Evolutionary conservation across 1,284 basidiomycete genomes (phyloP).

Genomic region (Phellopilus nigrolimitatus): DNA sequence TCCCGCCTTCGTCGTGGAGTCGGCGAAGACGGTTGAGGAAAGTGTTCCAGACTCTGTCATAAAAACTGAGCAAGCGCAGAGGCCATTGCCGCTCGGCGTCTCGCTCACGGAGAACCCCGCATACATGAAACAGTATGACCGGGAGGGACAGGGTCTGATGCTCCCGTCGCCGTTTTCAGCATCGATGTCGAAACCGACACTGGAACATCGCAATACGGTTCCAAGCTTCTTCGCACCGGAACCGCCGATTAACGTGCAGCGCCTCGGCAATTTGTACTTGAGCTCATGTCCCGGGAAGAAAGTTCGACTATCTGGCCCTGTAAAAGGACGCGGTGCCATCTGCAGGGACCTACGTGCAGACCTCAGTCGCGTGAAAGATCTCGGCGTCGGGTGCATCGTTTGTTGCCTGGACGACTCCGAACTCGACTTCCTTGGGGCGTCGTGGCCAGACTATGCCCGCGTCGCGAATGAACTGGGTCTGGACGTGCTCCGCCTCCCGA

Average conservation of each 20-base stretch:
- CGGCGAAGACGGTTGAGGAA: neutral
- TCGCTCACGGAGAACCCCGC: conserved; percentile 4
- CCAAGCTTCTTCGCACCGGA: conserved; percentile 1
- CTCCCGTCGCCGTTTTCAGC: conserved; percentile 10
- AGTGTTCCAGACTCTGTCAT: neutral
- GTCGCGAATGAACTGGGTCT: conserved; percentile 64
- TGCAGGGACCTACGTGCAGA: conserved; percentile 81
- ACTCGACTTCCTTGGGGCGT: conserved; percentile 76
- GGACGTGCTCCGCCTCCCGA: conserved; percentile 79
- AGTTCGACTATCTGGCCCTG: conserved; percentile 82
- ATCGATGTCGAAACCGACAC: neutral
- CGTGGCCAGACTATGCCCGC: conserved; percentile 74
- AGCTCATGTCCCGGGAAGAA: conserved; percentile 97
- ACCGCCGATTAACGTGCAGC: conserved; percentile 22
- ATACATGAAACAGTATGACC: neutral
- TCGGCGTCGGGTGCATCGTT: conserved; percentile 79
- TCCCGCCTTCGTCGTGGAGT: neutral
- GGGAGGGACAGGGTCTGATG: conserved; percentile 1
- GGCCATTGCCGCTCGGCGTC: neutral
- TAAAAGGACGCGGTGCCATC: conserved; percentile 78
- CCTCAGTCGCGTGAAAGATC: conserved; percentile 67
- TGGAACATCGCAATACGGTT: neutral
- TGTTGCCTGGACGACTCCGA: conserved; percentile 91
- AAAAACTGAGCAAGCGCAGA: neutral
- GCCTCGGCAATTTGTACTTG: conserved; percentile 83